Base-by-base conservation (phyloP, 345 rosid genomes). In the Murraya paniculata region DNA sequence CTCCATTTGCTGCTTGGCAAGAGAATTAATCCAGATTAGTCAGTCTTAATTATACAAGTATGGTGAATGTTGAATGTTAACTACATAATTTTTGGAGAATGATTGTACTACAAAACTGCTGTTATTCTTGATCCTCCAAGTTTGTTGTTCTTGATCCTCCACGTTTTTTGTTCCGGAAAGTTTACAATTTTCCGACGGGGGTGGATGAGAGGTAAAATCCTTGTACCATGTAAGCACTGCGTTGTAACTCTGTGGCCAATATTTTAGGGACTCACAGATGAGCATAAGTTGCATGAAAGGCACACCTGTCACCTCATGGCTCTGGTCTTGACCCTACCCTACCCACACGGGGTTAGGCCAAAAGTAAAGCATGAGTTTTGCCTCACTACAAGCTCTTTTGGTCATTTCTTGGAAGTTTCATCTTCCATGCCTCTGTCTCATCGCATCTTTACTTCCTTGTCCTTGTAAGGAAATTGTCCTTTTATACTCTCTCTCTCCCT, bases 351-450 rank as follows among this genome's bases (percentile, higher is more conserved):
- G 22, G 14, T 74, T n/a, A 33, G 25, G 50, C 64, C 36, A 21
- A 35, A 72, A 16, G 22, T 1, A 1, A 25, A 28, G 1, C n/a
- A 25, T 39, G 64, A 19, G 8, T 55, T 9, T 38, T 3, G 30
- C 55, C 72, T 39, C 56, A 14, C 53, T 5, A 11, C 55, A 24
- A 1, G 7, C 8, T 27, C 22, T 65, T 58, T 21, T 74, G 11
- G 61, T 31, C 71, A 33, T 64, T 75, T 75, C 78, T n/a, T n/a
- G 70, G 78, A 50, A 64, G 62, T 13, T 75, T 75, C 70, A 45
- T 3, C 50, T 45, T 13, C 13, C 50, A 2, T 45, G 70, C n/a
- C 33, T 53, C 3, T 4, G 5, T 13, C 7, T 16, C 27, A 9
- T 9, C 27, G 27, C 70, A 48, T 0, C 35, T 50, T 39, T 28